These are phyloP conservation scores for Cicer chorassanicum DNA, from an alignment of 306 rosid species.

Conservation along the genomic window DNA sequence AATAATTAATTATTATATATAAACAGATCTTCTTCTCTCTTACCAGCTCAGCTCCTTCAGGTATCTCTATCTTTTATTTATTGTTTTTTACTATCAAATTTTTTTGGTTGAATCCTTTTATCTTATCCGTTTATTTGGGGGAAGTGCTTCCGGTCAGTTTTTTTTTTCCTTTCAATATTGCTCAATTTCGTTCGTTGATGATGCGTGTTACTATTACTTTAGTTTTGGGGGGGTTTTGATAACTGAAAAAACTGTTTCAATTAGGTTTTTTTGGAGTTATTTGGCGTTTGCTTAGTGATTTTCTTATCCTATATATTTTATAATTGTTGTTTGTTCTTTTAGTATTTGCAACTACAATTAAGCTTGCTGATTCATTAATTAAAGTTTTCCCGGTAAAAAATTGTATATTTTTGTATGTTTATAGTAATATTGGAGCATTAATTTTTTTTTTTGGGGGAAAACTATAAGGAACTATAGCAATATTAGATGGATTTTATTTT, in stretches of 20 bases:
- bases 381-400: too few relatives aligned
- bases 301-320: not conserved
- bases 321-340: not conserved
- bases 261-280: conserved; percentile 34
- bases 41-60: conserved; percentile 16
- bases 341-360: too few relatives aligned
- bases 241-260: conserved; percentile 32
- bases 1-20: not conserved
- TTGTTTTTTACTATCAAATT: not conserved
- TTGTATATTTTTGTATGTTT: not conserved
- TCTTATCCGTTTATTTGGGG: conserved; percentile 20
- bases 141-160: conserved; percentile 43
- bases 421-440: too few relatives aligned
- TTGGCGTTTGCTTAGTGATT: conserved; percentile 21
- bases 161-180: not conserved
- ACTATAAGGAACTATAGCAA: too few relatives aligned
- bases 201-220: conserved; percentile 30
- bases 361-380: too few relatives aligned
- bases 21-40: conserved; percentile 33
- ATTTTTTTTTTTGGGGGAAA: too few relatives aligned
- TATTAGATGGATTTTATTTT: not conserved
- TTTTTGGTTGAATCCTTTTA: not conserved
- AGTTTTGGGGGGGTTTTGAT: not conserved
- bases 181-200: not conserved
- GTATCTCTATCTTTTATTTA: not conserved